Conservation (phyloP, 2,329 filamentous ascomycete genomes). For the Bipolaris gigantea region DNA sequence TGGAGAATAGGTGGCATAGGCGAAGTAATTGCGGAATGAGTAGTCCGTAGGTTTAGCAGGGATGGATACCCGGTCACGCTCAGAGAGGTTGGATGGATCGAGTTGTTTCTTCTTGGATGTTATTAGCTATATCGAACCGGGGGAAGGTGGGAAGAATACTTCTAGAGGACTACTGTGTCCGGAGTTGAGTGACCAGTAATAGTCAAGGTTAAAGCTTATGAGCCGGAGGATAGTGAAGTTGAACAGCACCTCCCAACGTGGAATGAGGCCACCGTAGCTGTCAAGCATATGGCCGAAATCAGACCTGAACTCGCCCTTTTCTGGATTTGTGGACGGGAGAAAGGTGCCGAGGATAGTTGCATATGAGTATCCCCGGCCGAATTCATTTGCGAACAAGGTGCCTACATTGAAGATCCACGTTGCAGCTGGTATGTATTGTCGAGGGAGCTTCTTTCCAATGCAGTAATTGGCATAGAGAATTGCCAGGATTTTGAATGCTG, state of each 20-base stretch:
- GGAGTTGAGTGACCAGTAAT: conserved; percentile 83
- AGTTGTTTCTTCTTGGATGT: conserved; percentile 92
- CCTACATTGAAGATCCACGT: conserved; percentile 92
- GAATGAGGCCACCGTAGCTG: conserved; percentile 76
- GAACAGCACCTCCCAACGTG: conserved; percentile 95
- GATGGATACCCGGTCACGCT: conserved; percentile 79
- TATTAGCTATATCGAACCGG: conserved; percentile 57
- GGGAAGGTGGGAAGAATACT: conserved; percentile 61
- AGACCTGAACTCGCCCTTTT: conserved; percentile 51
- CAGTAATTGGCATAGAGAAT: conserved; percentile 84
- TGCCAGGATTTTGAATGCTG: conserved; percentile 74
- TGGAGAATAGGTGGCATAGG: conserved; percentile 87
- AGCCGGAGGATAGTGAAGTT: conserved; percentile 91
- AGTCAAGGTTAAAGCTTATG: conserved; percentile 96
- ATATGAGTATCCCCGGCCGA: conserved; percentile 76
- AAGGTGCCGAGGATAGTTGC: conserved; percentile 62
- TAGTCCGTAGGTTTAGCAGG: conserved; percentile 73
- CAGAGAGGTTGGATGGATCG: conserved; percentile 82
- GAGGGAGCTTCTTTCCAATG: conserved; percentile 72
- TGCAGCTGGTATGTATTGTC: conserved; percentile 67
- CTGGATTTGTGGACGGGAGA: conserved; percentile 45
- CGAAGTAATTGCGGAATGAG: conserved; percentile 82
- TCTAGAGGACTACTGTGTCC: conserved; percentile 68
- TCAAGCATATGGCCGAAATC: conserved; percentile 75
- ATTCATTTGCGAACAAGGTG: conserved; percentile 86